Conservation (phyloP, 2,329 filamentous ascomycete species). For the Penicillium hordei region DNA sequence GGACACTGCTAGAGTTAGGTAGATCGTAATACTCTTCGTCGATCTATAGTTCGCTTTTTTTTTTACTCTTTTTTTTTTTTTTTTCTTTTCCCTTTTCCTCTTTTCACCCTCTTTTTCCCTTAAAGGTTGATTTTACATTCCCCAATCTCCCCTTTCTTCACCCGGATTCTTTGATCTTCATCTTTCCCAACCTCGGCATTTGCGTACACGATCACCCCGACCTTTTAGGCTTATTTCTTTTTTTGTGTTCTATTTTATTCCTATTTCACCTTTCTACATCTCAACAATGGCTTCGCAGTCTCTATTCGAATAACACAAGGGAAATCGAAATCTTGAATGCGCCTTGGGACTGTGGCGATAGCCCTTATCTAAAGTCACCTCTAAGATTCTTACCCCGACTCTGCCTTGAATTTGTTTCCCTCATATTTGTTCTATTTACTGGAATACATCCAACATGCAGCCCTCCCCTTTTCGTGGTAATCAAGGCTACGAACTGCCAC, state of each 20-base stretch:
- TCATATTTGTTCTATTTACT: background rate
- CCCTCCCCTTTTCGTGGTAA: constrained; percentile 34
- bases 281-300: constrained; percentile 4
- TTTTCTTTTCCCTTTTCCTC: background rate
- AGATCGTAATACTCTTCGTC: constrained; percentile 26
- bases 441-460: constrained; percentile 30
- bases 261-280: constrained; percentile 2
- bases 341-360: constrained; percentile 4
- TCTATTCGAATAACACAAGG: background rate
- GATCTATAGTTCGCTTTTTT: constrained; percentile 26
- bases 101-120: background rate
- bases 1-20: constrained; percentile 29
- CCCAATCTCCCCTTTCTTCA: constrained; percentile 13
- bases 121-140: constrained; percentile 8
- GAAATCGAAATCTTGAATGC: background rate
- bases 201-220: constrained; percentile 13
- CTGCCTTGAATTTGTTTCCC: background rate
- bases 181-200: constrained; percentile 25
- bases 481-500: constrained; percentile 35
- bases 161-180: constrained; percentile 25
- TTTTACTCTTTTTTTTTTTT: background rate
- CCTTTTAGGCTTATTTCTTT: background rate
- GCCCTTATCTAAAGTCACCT: background rate
- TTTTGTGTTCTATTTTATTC: background rate
- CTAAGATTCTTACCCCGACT: background rate